A percentile compares a stretch with the other conserved stretches of the same genome.
Evolutionary conservation across 495 filamentous ascomycete species (phyloP).

Genomic region (Talaromyces thailandensis): DNA sequence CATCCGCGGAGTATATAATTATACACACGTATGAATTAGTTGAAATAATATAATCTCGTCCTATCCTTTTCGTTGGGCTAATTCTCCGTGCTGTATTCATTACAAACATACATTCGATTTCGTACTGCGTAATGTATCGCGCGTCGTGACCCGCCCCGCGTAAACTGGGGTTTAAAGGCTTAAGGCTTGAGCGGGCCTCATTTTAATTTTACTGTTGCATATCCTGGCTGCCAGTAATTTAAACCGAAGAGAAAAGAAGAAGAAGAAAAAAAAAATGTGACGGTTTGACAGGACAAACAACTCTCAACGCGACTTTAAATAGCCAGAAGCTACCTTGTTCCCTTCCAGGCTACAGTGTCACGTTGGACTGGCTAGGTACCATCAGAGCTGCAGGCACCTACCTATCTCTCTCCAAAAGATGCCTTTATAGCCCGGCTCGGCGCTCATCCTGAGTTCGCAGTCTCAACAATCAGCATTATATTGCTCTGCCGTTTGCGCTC

Average conservation of each 20-base stretch:
- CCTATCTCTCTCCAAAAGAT: background rate
- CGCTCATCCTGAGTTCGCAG: background rate
- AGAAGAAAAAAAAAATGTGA: background rate
- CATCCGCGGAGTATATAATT: background rate
- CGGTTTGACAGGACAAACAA: background rate
- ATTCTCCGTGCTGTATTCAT: background rate
- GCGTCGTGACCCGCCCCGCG: background rate
- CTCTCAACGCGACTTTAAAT: background rate
- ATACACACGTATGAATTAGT: too few relatives aligned
- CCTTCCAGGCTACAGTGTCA: background rate
- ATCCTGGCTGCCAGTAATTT: background rate
- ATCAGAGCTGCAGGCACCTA: background rate
- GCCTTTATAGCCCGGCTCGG: background rate
- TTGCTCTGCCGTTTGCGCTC: background rate
- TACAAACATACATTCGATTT: background rate
- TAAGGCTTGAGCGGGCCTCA: background rate
- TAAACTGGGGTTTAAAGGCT: background rate
- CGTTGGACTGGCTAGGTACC: conserved; percentile 2
- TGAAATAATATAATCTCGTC: background rate
- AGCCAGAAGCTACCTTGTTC: background rate
- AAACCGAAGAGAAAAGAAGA: background rate
- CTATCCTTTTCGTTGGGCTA: background rate
- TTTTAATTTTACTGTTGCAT: background rate
- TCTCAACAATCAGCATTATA: background rate
- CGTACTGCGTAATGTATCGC: background rate